Base-by-base conservation (phyloP, 495 filamentous ascomycete genomes). In the Ascodesmis nigricans region DNA sequence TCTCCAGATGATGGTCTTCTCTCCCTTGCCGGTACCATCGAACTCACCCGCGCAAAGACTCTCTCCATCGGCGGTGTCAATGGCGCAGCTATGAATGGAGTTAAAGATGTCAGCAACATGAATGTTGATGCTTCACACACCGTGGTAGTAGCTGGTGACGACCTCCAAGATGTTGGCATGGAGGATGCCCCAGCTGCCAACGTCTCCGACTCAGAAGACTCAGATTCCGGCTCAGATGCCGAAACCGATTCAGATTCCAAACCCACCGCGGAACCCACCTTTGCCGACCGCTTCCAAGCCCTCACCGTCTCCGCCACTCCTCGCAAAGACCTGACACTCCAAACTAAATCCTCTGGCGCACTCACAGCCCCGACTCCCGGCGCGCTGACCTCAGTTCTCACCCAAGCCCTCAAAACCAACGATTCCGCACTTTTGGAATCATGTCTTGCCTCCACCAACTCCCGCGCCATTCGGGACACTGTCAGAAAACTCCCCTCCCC, bases 391-490 rank as follows among this genome's bases (percentile, higher is more conserved):
- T 91, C 80, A 3, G 79, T 92, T 5, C 71, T 97, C 42, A 72
- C 82, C 11, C 87, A 95, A 49, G 78, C 87, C 2, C 75, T 97
- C 26, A 73, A 73, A 50, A 93, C 82, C 18, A 83, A 91, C 56
- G 87, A 97, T 56, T 60, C 60, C 33, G 67, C 67, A 28, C 73
- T 93, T 36, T 72, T 97, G 35, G 84, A 95, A 56, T 80, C 78
- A 1, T 93, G 84, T 54, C 73, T 97, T 45, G 75, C 77, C 50
- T 71, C 73, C 17, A 67, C 61, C 36, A 78, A 92, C 46, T 49
- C 68, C 39, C 58, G 59, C 32, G 78, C 70, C 40, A 75, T 97
- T 44, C 73, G 78, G 38, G 66, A 73, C 25, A 97, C 87, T 31
- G 78, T 97, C 38, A 73, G 91, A 45, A 72, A 82, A 31, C 66